Evolutionary conservation across 2,329 filamentous ascomycete species (phyloP), one percentile per base, ranked within the genome.

Genomic region (Hypoxylon sp.): DNA sequence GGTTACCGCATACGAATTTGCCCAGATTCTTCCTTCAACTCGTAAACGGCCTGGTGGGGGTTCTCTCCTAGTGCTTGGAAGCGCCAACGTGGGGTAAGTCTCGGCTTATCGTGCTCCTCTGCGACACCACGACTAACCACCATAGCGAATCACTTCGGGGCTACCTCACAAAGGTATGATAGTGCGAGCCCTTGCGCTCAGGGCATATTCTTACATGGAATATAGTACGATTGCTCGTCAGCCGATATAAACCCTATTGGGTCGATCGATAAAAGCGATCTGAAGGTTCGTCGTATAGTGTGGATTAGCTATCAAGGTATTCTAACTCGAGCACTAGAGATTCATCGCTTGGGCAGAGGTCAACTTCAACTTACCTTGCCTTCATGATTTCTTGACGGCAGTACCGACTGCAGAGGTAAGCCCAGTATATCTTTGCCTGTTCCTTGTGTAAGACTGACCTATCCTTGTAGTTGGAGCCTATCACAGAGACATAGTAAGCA

Each of bases 261-360:
- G 14, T 84, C 83, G 5, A 85, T 86, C 38, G 80, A 79, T 63
- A 93, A 93, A 77, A 87, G 83, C 56, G 57, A 28, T n/a, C 36
- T 45, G 19, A 7, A 41, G 2, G 48, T 59, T 57, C 38, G 38
- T 43, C 10, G 4, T 4, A 21, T 2, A n/a, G 11, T 7, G 5
- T 2, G 7, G 9, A 19, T 43, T 43, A 3, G 9, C 7, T 21
- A 17, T 43, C 21, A n/a, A n/a, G 17, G 38, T 21, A 11, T 43
- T 19, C 38, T 43, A 19, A 43, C 17, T 21, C 10, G 14, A 19
- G 19, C 17, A 21, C 7, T 4, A 43, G 38, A 43, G 38, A 43
- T 93, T 94, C 79, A 91, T 93, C 65, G 81, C 80, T n/a, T 93
- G 87, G 84, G 86, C 89, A 2, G 78, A 82, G 57, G 80, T 76